phyloP scores from a whole-genome alignment of 352 stramenopile genomes.

The Phytophthora syringae region DNA sequence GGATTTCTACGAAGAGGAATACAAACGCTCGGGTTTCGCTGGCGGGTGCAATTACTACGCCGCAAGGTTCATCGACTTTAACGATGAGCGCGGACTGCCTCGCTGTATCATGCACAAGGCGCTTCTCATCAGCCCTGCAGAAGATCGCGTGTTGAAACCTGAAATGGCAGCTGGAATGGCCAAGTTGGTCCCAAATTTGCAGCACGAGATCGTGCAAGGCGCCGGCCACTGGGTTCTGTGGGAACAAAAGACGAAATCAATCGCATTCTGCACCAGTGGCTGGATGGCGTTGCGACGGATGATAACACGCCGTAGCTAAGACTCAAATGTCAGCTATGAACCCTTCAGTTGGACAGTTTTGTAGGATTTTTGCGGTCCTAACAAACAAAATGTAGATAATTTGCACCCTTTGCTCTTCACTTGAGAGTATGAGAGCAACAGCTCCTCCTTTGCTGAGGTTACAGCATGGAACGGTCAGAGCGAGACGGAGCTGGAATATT shows the following conservation, averaged over 20 bases:
- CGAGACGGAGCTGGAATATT: constrained; percentile 23
- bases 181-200: constrained; percentile 51
- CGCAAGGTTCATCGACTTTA: constrained; percentile 60
- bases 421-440: not conserved
- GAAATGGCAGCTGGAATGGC: constrained; percentile 63
- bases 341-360: not conserved
- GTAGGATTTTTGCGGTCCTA: not conserved
- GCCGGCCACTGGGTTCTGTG: constrained; percentile 71
- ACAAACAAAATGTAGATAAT: not conserved
- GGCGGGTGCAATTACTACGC: constrained; percentile 63
- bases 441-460: not conserved
- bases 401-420: no score
- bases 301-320: not conserved
- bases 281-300: constrained; percentile 29
- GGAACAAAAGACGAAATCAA: constrained; percentile 58
- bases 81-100: constrained; percentile 42
- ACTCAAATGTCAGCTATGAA: not conserved
- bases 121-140: constrained; percentile 63
- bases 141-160: constrained; percentile 61
- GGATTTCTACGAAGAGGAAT: constrained; percentile 66
- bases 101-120: constrained; percentile 45
- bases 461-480: constrained; percentile 35
- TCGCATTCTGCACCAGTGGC: constrained; percentile 45
- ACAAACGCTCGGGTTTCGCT: constrained; percentile 57
- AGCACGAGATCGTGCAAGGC: constrained; percentile 52